Evolutionary conservation across 148 eudicot species (phyloP).

Genomic region (Arbutus unedo): DNA sequence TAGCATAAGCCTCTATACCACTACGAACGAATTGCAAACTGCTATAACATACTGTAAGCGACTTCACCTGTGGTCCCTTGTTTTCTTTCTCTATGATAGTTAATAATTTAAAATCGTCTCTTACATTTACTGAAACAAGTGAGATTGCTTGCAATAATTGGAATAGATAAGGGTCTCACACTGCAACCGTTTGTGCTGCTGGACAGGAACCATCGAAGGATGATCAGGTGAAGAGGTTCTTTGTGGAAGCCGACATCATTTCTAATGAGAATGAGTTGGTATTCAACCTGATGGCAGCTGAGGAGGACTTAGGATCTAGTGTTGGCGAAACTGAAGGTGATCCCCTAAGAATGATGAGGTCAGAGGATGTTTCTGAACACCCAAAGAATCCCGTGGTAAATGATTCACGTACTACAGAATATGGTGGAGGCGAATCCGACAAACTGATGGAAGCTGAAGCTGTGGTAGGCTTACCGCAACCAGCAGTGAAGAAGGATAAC

Average conservation of each 20-base stretch:
- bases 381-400: not conserved
- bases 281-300: not conserved
- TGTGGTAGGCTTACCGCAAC: not conserved
- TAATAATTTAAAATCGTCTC: not conserved
- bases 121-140: not conserved
- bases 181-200: constrained; percentile 7
- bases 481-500: not conserved
- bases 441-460: not conserved
- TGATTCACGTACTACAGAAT: not conserved
- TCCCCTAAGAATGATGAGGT: not conserved
- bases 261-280: constrained; percentile 3
- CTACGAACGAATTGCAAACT: not conserved
- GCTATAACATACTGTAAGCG: not conserved
- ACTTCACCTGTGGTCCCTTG: not conserved
- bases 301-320: not conserved
- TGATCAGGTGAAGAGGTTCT: not conserved
- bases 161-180: not conserved
- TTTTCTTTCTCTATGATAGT: not conserved
- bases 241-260: not conserved
- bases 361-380: not conserved
- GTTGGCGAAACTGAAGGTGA: not conserved
- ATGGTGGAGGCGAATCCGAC: not conserved
- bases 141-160: not conserved
- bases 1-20: not conserved
- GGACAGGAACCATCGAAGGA: constrained; percentile 1